Base-by-base conservation (phyloP, 2,329 filamentous ascomycete genomes). In the Byssothecium circinans region DNA sequence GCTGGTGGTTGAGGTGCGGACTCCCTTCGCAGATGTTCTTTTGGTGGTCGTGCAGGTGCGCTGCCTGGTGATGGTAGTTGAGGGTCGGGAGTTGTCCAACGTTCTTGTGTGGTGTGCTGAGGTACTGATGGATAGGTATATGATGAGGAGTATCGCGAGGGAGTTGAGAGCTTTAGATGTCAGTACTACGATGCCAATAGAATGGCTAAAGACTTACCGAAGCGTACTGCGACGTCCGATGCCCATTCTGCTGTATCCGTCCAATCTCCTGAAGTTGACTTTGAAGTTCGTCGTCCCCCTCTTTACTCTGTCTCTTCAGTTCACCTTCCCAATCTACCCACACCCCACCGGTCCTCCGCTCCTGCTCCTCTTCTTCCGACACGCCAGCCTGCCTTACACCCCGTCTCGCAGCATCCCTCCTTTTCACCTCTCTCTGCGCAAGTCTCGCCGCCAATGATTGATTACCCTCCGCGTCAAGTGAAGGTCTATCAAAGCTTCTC, bases 351-450 rank as follows among this genome's bases (percentile, higher is more conserved):
- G 73, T 71, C 8, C 83, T 76, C 33, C 82, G 78, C 42, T 74
- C 73, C 47, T 79, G 77, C 52, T 85, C 81, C 50, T 83, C 80
- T 44, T 82, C 79, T 40, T 79, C 76, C 0, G 79, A 74, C 2
- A 83, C 74, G 0, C 80, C 83, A 20, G 81, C 78, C 55, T 82
- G 78, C 25, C 80, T 78, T 20, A 79, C 81, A 10, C 78, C 79
- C 54, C 75, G 80, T 50, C 58, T 53, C 15, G 61, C 61, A 7
- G 62, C 56, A 41, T 70, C 65, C 53, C 68, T 68, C 41, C 64
- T 59, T 15, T 53, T 54, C 8, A 71, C 67, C 29, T 70, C 69
- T 43, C 64, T 58, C 47, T 70, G 65, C 18, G 70, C 67, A 25
- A 71, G 52, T 38, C 57, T 62, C 6, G 65, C 67, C 15, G 67